Evolutionary conservation across 1,284 basidiomycete genomes (phyloP).

Genomic region (Vanrija humicola): DNA sequence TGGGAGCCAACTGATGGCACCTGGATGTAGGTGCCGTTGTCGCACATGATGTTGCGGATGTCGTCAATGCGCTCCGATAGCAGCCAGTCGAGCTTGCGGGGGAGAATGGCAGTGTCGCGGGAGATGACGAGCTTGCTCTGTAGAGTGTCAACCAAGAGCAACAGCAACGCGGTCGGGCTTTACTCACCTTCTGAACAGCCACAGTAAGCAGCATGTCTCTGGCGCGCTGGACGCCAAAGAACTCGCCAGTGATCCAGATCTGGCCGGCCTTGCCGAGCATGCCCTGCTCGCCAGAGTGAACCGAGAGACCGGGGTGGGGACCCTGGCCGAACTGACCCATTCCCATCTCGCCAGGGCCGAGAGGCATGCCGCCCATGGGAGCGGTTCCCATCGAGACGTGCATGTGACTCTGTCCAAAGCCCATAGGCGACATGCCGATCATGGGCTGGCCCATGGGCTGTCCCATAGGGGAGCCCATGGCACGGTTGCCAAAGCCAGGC

Average conservation of each 20-base stretch:
- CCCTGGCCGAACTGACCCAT: slow-evolving; percentile 32
- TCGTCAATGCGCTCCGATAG: slow-evolving; percentile 88
- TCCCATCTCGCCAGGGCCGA: slow-evolving; percentile 25
- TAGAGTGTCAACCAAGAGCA: too few relatives aligned
- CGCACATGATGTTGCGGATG: slow-evolving; percentile 84
- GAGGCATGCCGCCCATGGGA: slow-evolving; percentile 28
- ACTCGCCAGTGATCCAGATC: slow-evolving; percentile 97
- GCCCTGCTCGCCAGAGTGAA: slow-evolving; percentile 53
- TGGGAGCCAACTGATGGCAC: slow-evolving; percentile 71
- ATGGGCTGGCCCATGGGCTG: slow-evolving; percentile 19
- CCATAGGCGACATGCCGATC: slow-evolving; percentile 21
- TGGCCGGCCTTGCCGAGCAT: slow-evolving; percentile 56
- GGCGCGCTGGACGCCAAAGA: slow-evolving; percentile 91
- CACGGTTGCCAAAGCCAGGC: slow-evolving; percentile 11
- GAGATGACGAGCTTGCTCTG: slow-evolving; percentile 84
- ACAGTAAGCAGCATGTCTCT: slow-evolving; percentile 91
- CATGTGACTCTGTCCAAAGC: slow-evolving; percentile 32
- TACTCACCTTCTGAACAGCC: slow-evolving; percentile 62
- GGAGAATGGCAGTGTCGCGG: slow-evolving; percentile 86
- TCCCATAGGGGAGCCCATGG: slow-evolving; percentile 24
- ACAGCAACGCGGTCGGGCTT: slow-evolving; percentile 39
- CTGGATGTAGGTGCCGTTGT: slow-evolving; percentile 93
- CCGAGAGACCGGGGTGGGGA: slow-evolving; percentile 37
- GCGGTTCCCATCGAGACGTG: slow-evolving; percentile 37
- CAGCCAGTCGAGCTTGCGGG: slow-evolving; percentile 98